Percentiles rank a stretch among this genome's conserved stretches.
These are phyloP conservation scores for Coemansia sp. DNA, from an alignment of 371 early-diverging fungal species.

Conservation along the genomic window DNA sequence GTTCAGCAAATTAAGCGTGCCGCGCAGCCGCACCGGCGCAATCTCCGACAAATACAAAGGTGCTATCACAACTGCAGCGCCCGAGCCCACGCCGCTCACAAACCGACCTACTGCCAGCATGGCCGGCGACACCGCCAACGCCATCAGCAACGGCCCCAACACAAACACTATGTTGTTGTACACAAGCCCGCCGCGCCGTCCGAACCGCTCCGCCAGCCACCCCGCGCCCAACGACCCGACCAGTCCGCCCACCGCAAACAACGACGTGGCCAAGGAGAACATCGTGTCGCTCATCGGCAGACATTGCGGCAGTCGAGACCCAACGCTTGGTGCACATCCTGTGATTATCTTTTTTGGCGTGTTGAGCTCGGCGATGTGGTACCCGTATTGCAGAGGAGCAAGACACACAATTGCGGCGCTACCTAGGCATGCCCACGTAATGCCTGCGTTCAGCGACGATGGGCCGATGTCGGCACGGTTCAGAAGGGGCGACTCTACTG, in stretches of 20 bases:
- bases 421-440: constrained; percentile 33
- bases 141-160: constrained; percentile 67
- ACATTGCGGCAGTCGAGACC: constrained; percentile 63
- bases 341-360: constrained; percentile 73
- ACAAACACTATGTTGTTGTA: constrained; percentile 64
- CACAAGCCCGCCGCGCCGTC: constrained; percentile 72
- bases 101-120: constrained; percentile 75
- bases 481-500: constrained; percentile 33
- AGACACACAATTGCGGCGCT: constrained; percentile 42
- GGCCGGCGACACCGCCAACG: constrained; percentile 56
- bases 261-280: constrained; percentile 70
- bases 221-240: constrained; percentile 79
- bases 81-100: constrained; percentile 82
- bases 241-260: constrained; percentile 78
- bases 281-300: constrained; percentile 77
- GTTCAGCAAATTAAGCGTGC: constrained; percentile 77
- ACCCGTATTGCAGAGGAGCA: constrained; percentile 76
- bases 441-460: constrained; percentile 29
- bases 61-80: constrained; percentile 77
- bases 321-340: constrained; percentile 52
- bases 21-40: constrained; percentile 71
- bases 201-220: constrained; percentile 66
- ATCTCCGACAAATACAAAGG: constrained; percentile 88
- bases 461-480: background rate
- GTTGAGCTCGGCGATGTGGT: constrained; percentile 80